Conservation (phyloP, 2,329 filamentous ascomycete genomes). For the Apiospora hydei region DNA sequence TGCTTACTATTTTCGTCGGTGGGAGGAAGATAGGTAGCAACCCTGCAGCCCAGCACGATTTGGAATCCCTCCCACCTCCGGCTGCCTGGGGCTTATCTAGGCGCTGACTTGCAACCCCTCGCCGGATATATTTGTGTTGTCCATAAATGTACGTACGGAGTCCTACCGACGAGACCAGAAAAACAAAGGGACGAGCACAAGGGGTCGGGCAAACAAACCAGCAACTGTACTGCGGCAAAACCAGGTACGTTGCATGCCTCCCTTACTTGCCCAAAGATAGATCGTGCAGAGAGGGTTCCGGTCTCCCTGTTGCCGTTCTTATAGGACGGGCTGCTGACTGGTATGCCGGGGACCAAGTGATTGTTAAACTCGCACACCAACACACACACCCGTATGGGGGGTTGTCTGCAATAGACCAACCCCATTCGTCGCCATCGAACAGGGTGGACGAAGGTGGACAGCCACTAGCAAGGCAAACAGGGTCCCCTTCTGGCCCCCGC, state of each 20-base stretch:
- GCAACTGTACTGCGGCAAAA: not conserved
- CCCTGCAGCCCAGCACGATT: not conserved
- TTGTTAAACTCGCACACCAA: not conserved
- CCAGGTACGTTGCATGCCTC: constrained; percentile 3
- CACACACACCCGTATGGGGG: not conserved
- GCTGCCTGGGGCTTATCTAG: constrained; percentile 15
- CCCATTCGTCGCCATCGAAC: not conserved
- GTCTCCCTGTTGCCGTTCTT: not conserved
- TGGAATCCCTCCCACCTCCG: not conserved
- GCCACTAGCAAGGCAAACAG: constrained; percentile 3
- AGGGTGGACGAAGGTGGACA: not conserved
- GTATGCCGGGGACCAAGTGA: not conserved
- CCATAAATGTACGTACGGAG: not conserved
- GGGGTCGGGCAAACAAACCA: not conserved
- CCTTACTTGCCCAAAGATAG: constrained; percentile 12
- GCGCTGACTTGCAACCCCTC: not conserved
- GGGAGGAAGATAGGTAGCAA: not conserved
- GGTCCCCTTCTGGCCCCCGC: no score
- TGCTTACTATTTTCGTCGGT: constrained; percentile 11
- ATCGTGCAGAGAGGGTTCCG: not conserved
- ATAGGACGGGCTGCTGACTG: not conserved
- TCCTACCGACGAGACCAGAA: not conserved
- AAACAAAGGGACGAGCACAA: not conserved
- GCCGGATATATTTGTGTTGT: constrained; percentile 6
- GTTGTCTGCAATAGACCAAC: constrained; percentile 8